Evolutionary conservation across 345 rosid species (phyloP), one percentile per base, ranked within the genome.

Genomic region (Camelina neglecta): DNA sequence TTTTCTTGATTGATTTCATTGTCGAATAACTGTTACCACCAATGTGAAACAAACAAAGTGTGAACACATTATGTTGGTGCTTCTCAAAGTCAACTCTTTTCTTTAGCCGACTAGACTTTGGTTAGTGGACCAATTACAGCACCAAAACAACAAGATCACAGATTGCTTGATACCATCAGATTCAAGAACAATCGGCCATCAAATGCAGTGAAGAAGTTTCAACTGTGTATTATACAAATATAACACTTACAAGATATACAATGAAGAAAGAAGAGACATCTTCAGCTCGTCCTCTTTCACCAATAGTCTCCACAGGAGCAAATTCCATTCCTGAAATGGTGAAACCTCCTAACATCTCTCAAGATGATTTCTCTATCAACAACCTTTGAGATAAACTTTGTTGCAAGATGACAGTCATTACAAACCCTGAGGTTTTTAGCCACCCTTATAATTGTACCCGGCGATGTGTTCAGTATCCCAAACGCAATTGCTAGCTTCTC

Each of bases 391-490:
- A 91, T 93, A 35, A 82, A 86, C 70, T 91, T 91, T 11, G 90
- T 31, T 11, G 94, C 96, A 15, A 76, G 69, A 74, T 90, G 96
- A 75, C 97, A 91, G 66, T 91, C 97, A 55, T 90, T 91, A 70
- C 97, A 94, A 39, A 91, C 97, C 69, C 95, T 84, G 36, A 94
- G 90, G 86, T 91, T 91, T 84, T 91, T 91, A 64, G 93, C 86
- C 50, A 91, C 93, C 79, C 97, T 81, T n/a, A 91, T 88, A 41
- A 86, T 83, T 1, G 85, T 87, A 45, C 97, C 93, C 0, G 88
- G 90, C 6, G 89, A 80, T 15, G 87, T 87, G 75, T 87, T 91
- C 5, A 93, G 87, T 68, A 91, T 80, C 13, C 97, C 97, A 51
- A 91, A 92, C 6, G 96, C 96, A 67, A 90, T 86, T 23, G 96